Evolutionary conservation across 2,329 filamentous ascomycete species (phyloP), one percentile per base, ranked within the genome.

Genomic region (Chrysoporthe austroafricana): DNA sequence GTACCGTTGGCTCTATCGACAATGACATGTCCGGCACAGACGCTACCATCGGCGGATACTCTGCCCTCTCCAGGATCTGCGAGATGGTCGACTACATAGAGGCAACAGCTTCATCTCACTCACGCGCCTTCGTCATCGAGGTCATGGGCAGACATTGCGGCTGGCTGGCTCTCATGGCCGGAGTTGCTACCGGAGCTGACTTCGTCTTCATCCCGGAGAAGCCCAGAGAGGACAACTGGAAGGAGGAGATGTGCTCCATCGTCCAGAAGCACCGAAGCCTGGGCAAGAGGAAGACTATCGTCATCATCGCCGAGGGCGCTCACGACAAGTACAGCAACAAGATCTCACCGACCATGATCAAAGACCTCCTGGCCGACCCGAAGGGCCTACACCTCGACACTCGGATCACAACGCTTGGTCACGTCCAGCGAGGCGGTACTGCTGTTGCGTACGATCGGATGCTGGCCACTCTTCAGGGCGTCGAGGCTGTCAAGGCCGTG

Each of bases 111-210:
- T 91, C 90, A 48, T 97, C 94, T 39, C 96, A 99, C 80, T 96
- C 97, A 72, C 87, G 96, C 74, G 96, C 96, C 50, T 99, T 99
- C 79, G 94, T 99, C 67, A 92, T 99, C 70, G 96, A 97, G 79
- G 96, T 99, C 75, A 99, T 99, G 96, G 96, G 96, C 62, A 88
- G 96, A 69, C 95, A 99, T 81, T 99, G 96, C 78, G 96, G 96
- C 70, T 99, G 96, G 96, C 85, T 99, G 70, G 96, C 96, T 52
- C 86, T 99, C 70, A 97, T 98, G 91, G 91, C 95, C 16, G 95
- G 94, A 75, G 94, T 99, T 69, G 94, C 93, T 68, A 97, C 93
- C 0, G 96, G 95, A 62, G 94, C 96, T 18, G 96, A 99, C 79
- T 99, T 96, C 80, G 88, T 98, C 74, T 98, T 99, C 79, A 95